Conservation (phyloP, 2,329 filamentous ascomycete species). For the Aspergillus sp. region DNA sequence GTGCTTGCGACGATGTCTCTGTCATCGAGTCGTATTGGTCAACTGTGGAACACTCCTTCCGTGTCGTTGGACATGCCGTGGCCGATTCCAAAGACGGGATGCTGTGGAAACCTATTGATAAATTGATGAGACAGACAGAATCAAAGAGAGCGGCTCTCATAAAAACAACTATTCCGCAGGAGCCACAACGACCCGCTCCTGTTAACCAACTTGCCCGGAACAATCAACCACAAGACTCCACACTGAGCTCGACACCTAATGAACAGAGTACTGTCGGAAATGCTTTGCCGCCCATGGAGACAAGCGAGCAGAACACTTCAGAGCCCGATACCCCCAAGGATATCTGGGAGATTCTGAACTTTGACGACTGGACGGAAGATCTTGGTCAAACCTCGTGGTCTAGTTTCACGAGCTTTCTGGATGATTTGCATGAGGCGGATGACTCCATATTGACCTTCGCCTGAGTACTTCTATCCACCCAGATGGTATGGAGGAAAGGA, state of each 20-base stretch:
- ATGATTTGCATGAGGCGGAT: neutral
- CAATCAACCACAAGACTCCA: neutral
- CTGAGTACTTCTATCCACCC: neutral
- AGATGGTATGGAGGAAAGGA: no score
- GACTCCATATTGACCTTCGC: neutral
- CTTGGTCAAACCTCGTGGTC: neutral
- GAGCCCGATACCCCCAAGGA: slow-evolving; percentile 15
- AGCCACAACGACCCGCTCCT: slow-evolving; percentile 3
- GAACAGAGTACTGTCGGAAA: neutral
- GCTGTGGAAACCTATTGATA: slow-evolving; percentile 32
- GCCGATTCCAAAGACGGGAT: slow-evolving; percentile 30
- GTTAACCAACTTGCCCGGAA: neutral
- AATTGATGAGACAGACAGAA: slow-evolving; percentile 27
- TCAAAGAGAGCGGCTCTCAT: slow-evolving; percentile 13
- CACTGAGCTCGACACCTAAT: neutral
- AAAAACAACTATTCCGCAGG: neutral
- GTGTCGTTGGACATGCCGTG: slow-evolving; percentile 21
- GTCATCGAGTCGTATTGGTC: slow-evolving; percentile 25
- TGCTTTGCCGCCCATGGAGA: neutral
- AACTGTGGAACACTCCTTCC: slow-evolving; percentile 23
- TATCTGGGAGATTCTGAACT: slow-evolving; percentile 28
- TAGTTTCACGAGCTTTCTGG: neutral
- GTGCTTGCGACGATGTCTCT: slow-evolving; percentile 27
- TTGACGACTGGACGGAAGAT: neutral
- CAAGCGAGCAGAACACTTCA: neutral